These are phyloP conservation scores for Oenanthe sinensis DNA, from an alignment of 129 eudicot species.

Conservation along the genomic window DNA sequence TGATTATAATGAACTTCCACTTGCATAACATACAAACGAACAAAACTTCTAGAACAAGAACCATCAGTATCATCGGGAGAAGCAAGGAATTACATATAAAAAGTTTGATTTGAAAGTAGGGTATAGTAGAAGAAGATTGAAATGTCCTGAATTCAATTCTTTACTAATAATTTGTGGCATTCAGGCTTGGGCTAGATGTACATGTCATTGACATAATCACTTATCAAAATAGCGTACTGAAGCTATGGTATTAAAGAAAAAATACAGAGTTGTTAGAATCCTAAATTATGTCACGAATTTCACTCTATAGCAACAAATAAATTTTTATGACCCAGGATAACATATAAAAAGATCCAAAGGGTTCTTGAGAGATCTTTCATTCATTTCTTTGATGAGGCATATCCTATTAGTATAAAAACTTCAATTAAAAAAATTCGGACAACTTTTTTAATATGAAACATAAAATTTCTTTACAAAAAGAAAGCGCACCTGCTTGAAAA, in stretches of 20 bases:
- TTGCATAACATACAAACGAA: background rate
- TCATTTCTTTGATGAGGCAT: background rate
- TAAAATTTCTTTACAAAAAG: background rate
- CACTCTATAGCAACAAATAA: background rate
- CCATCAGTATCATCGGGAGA: background rate
- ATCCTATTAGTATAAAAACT: background rate
- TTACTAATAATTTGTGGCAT: background rate
- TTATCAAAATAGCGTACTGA: background rate
- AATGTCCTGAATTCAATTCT: too few species aligned
- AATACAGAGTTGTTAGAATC: background rate
- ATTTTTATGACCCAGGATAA: background rate
- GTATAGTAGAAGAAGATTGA: background rate
- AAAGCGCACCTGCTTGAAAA: slow-evolving; percentile 83
- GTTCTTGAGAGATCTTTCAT: background rate
- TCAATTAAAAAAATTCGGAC: background rate
- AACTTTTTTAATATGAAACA: background rate
- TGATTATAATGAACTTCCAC: background rate
- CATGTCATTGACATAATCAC: background rate
- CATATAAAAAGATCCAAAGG: background rate
- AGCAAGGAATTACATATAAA: background rate
- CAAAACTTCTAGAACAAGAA: background rate
- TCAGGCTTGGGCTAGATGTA: background rate
- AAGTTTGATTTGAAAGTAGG: background rate
- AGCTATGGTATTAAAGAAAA: background rate
- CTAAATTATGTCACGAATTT: background rate